These are phyloP conservation scores for Dendrocalamus latiflorus DNA, from an alignment of 202 grass and related monocot species.

Conservation along the genomic window DNA sequence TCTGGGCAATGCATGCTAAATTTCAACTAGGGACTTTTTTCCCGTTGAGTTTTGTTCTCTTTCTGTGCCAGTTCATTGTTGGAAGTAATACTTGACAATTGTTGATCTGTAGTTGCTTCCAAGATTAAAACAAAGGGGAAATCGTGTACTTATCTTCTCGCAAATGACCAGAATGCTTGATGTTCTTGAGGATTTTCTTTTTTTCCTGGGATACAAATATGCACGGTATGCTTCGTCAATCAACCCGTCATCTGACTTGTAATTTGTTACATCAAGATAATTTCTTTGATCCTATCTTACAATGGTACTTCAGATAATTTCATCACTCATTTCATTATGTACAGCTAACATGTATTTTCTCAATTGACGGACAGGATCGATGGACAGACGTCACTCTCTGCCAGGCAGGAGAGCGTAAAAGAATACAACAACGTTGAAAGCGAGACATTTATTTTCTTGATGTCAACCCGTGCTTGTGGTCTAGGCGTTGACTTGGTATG, in stretches of 20 bases:
- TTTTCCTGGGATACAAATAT: slow-evolving; percentile 40
- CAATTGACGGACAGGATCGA: slow-evolving; percentile 43
- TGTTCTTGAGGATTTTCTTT: slow-evolving; percentile 55
- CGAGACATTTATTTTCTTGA: slow-evolving; percentile 63
- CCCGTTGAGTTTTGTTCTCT: slow-evolving; percentile 8
- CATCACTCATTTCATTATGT: background rate
- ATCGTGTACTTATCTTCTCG: slow-evolving; percentile 65
- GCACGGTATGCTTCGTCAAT: slow-evolving; percentile 39
- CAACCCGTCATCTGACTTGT: background rate
- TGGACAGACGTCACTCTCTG: slow-evolving; percentile 53
- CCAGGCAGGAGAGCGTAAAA: slow-evolving; percentile 63
- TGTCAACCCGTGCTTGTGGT: slow-evolving; percentile 72
- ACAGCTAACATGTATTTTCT: background rate
- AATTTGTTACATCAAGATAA: too few relatives aligned
- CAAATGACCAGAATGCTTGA: slow-evolving; percentile 74
- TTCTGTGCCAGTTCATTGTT: background rate
- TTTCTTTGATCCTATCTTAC: background rate
- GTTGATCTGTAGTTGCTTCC: slow-evolving; percentile 44
- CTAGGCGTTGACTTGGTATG: slow-evolving; percentile 64
- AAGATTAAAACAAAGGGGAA: slow-evolving; percentile 60
- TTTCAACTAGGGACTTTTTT: background rate
- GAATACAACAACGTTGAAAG: slow-evolving; percentile 66
- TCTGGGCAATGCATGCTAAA: background rate
- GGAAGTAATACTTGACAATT: background rate
- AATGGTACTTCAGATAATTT: background rate